Evolutionary conservation across 2,329 filamentous ascomycete species (phyloP).

Genomic region (Paracorniculantispora psalliotae): DNA sequence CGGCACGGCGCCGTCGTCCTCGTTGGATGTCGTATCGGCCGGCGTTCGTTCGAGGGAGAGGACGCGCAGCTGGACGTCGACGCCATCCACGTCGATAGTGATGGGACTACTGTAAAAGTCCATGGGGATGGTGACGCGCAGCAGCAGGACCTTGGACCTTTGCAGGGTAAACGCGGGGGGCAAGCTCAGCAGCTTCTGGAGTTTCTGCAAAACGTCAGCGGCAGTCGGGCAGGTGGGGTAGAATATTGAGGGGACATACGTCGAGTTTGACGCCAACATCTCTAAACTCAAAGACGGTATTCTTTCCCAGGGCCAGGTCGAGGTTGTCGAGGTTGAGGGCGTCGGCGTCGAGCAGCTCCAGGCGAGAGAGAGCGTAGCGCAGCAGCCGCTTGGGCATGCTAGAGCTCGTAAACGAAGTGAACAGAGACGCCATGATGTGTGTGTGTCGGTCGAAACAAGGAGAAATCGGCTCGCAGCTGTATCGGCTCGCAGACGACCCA

Average conservation of each 20-base stretch:
- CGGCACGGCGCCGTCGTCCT: slow-evolving; percentile 45
- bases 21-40: slow-evolving; percentile 40
- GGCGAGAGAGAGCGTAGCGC: slow-evolving; percentile 74
- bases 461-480: neutral
- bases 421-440: slow-evolving; percentile 62
- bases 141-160: slow-evolving; percentile 67
- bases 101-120: slow-evolving; percentile 86
- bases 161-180: slow-evolving; percentile 66
- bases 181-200: slow-evolving; percentile 68
- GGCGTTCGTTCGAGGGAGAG: slow-evolving; percentile 28
- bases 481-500: neutral
- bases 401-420: slow-evolving; percentile 60
- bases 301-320: slow-evolving; percentile 76
- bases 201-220: slow-evolving; percentile 60
- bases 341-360: slow-evolving; percentile 85
- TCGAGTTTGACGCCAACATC: slow-evolving; percentile 78
- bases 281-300: slow-evolving; percentile 77
- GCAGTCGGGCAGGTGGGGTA: slow-evolving; percentile 16
- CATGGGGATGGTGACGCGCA: slow-evolving; percentile 79
- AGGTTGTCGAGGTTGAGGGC: slow-evolving; percentile 81
- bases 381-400: slow-evolving; percentile 86
- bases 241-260: slow-evolving; percentile 41
- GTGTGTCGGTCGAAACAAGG: neutral
- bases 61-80: slow-evolving; percentile 65
- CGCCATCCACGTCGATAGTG: slow-evolving; percentile 72